A percentile compares a stretch with the other conserved stretches of the same genome.
These are phyloP conservation scores for Stemphylium lycopersici DNA, from an alignment of 2,329 filamentous ascomycete genomes.

Conservation along the genomic window DNA sequence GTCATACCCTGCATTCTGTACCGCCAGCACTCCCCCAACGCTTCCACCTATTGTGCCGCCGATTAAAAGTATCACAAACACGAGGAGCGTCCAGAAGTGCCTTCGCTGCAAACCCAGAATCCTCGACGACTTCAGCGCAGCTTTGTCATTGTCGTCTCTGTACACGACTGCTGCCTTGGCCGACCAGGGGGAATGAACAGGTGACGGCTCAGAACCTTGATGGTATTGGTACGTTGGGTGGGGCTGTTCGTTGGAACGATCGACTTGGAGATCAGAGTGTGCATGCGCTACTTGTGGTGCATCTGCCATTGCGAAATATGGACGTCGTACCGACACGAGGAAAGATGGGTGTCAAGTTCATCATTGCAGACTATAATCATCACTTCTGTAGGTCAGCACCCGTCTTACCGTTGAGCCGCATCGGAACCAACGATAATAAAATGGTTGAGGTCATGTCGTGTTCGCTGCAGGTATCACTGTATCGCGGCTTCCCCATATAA, in stretches of 20 bases:
- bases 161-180: neutral
- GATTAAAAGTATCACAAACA: neutral
- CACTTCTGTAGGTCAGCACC: neutral
- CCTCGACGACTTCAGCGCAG: neutral
- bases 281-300: neutral
- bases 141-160: neutral
- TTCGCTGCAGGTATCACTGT: neutral
- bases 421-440: neutral
- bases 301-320: neutral
- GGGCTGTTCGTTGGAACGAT: neutral
- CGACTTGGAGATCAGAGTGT: neutral
- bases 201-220: neutral
- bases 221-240: neutral
- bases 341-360: neutral
- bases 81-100: neutral
- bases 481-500: neutral
- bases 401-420: neutral
- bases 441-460: neutral
- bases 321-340: neutral
- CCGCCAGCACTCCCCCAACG: neutral
- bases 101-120: neutral
- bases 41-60: neutral
- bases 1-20: neutral
- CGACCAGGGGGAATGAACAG: neutral
- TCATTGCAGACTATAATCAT: neutral